phyloP scores from a whole-genome alignment of 108 stramenopile genomes.

The Bacterosira constricta region DNA sequence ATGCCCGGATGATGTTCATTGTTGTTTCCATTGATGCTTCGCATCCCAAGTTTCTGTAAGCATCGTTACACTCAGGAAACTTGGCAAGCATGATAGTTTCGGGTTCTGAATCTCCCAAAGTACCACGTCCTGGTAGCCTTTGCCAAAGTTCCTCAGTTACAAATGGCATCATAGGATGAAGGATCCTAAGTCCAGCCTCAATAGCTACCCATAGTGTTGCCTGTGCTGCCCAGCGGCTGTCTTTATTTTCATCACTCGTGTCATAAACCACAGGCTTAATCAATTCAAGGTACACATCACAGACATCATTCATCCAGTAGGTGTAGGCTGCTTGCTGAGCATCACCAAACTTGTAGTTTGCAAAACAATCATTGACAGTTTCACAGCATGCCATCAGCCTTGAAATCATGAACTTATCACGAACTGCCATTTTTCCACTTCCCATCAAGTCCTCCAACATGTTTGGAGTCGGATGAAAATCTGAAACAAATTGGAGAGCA shows the following conservation, averaged over 20 bases:
- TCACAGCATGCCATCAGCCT: conserved; percentile 80
- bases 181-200: conserved; percentile 90
- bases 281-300: conserved; percentile 96
- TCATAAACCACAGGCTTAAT: conserved; percentile 96
- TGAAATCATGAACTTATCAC: conserved; percentile 94
- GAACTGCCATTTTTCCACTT: conserved; percentile 81
- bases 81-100: conserved; percentile 95
- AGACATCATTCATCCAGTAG: conserved; percentile 96
- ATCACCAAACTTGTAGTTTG: conserved; percentile 89
- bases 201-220: conserved; percentile 91
- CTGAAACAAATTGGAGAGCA: conserved; percentile 89
- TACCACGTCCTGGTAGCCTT: conserved; percentile 97
- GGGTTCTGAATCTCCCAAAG: conserved; percentile 79
- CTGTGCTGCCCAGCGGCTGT: conserved; percentile 91
- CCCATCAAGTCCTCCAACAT: conserved; percentile 81
- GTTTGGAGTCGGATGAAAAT: conserved; percentile 85
- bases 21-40: conserved; percentile 82
- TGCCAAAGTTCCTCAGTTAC: conserved; percentile 99
- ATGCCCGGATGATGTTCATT: conserved; percentile 84
- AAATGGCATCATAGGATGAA: conserved; percentile 99
- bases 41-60: conserved; percentile 56
- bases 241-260: conserved; percentile 67
- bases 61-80: conserved; percentile 78
- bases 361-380: conserved; percentile 76
- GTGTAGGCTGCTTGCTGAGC: conserved; percentile 84